Base-by-base conservation (phyloP, 164 flowering plant species). In the Liriodendron chinense region DNA sequence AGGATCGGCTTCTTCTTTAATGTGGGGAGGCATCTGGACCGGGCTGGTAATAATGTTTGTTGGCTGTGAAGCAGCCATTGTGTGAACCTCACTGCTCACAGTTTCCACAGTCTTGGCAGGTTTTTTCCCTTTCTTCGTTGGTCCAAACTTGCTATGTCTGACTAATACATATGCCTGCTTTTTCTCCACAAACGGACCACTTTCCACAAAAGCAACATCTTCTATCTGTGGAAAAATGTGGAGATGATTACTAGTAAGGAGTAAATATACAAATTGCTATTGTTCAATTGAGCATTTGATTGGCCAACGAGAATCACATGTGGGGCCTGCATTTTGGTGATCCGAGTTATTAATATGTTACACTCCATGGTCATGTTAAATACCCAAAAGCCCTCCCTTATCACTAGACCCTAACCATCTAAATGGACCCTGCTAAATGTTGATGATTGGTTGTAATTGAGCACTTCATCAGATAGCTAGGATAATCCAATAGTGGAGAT, bases 121-220 rank as follows among this genome's bases (percentile, higher is more conserved):
- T 70, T 87, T 91, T 62, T 82, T 86, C 59, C 74, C 81, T 77
- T 88, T 90, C 80, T 90, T 91, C 1, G 87, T 1, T 28, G 77
- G 82, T 65, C 97, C 95, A 76, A 85, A 91, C 80, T 90, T 94
- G 24, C 68, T 65, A 70, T 94, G 98, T 84, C 94, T 89, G 73
- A 92, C 93, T 71, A 91, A 47, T 16, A 86, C 70, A 82, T 72
- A 84, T 59, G 93, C 96, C 61, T 81, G 83, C 50, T 56, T 80
- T 69, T 74, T 86, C 71, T 87, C 93, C 78, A 85, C 85, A 16
- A 7, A 48, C n/a, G 94, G 93, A 65, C 84, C 93, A 80, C 87
- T 87, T 83, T 94, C 98, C 65, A 90, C 78, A 48, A 86, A 8
- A 48, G 88, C 53, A 72, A 87, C 85, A 82, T 92, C 98, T 80